Evolutionary conservation across 2,329 filamentous ascomycete species (phyloP), one percentile per base, ranked within the genome.

Genomic region (Xylaria sp.): DNA sequence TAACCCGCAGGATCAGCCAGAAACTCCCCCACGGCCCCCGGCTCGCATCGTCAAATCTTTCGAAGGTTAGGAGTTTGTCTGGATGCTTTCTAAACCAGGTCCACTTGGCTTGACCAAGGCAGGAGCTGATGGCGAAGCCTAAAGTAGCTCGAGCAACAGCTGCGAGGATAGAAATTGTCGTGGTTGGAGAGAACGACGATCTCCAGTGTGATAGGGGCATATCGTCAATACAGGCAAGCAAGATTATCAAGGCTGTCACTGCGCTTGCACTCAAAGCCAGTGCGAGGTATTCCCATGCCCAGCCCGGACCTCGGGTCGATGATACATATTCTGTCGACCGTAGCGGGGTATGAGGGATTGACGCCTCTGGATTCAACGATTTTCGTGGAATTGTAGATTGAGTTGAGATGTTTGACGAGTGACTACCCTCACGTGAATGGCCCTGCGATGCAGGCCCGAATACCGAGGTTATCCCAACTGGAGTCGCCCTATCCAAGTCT

Each of bases 1-100:
- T 56, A 31, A 69, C 47, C 65, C 65, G 64, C 19, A 65, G 51
- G 1, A 71, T 57, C 3, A 73, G 56, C 64, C 66, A 65, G 2
- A 73, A 14, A 17, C 68, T 70, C 1, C 68, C 67, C 69, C 67
- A 66, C 0, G 68, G 70, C 4, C 69, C 70, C 2, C 67, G 65
- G 49, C 68, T 71, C 9, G 69, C 71, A 17, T 72, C 70, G 11
- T 72, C 71, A 42, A 73, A 67, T 19, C 64, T 64, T 45, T 70
- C 66, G 49, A 71, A 71, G 1, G 57, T 60, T 4, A 69, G 19
- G 7, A 72, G 45, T 9, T 53, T 64, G 37, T 63, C 68, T 1
- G 64, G 15, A 2, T 61, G 47, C 21, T 55, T 64, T 38, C 45
- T 61, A 19, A 71, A 67, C 68, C 67, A 70, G 31, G 71, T 70